Percentiles rank a stretch among this genome's conserved stretches.
Conservation (phyloP, 495 filamentous ascomycete species). For the Hamigera avellanea region DNA sequence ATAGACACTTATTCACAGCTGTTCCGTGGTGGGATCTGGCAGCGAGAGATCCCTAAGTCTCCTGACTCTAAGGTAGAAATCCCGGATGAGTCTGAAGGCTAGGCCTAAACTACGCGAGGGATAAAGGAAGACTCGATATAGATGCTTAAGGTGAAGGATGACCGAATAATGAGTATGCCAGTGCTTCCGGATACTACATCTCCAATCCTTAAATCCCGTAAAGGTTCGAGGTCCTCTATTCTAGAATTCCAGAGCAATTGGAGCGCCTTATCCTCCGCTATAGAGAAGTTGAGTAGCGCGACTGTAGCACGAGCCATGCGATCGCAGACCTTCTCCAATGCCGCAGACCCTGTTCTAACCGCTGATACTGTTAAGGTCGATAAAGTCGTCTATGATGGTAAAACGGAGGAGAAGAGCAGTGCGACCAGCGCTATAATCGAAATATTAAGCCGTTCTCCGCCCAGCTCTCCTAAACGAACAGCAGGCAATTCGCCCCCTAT, state of each 20-base stretch:
- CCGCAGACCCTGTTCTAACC: constrained; percentile 50
- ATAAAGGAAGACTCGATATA: constrained; percentile 23
- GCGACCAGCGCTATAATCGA: constrained; percentile 54
- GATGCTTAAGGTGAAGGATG: constrained; percentile 28
- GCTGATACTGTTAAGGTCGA: constrained; percentile 53
- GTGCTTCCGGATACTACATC: constrained; percentile 21
- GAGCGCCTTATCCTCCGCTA: constrained; percentile 24
- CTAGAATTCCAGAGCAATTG: constrained; percentile 18
- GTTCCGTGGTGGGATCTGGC: constrained; percentile 87
- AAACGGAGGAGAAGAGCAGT: constrained; percentile 36
- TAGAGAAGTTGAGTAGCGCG: constrained; percentile 22
- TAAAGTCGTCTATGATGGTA: constrained; percentile 28
- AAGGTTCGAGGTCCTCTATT: constrained; percentile 15
- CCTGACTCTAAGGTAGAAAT: constrained; percentile 37
- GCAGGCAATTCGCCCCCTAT: constrained; percentile 39
- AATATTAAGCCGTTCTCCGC: constrained; percentile 50
- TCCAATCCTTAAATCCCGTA: constrained; percentile 20
- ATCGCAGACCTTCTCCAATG: constrained; percentile 52
- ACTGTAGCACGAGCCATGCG: constrained; percentile 45
- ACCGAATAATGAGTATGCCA: constrained; percentile 52
- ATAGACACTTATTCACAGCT: constrained; percentile 60
- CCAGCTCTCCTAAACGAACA: constrained; percentile 42
- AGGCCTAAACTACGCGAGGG: constrained; percentile 27
- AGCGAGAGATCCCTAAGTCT: constrained; percentile 39
- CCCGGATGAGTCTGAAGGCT: constrained; percentile 43